Percentiles rank a stretch among this genome's conserved stretches.
Conservation (phyloP, 2,329 filamentous ascomycete genomes). For the Penicillium thymicola region DNA sequence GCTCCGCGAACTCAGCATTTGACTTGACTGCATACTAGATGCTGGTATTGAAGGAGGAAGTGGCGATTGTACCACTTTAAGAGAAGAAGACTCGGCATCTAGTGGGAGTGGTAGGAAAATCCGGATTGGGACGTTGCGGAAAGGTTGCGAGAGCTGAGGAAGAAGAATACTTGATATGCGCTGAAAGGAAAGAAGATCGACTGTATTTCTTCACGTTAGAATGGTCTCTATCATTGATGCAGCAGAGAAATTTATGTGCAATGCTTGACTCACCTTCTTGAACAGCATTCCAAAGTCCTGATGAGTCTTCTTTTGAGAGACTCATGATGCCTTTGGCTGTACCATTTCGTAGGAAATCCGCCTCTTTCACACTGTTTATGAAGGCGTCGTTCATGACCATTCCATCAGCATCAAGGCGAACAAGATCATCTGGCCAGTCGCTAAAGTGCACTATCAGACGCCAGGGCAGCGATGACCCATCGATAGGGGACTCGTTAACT, state of each 20-base stretch:
- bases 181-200: slow-evolving; percentile 70
- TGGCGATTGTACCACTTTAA: slow-evolving; percentile 73
- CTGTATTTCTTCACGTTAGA: slow-evolving; percentile 37
- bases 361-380: slow-evolving; percentile 71
- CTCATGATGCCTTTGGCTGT: slow-evolving; percentile 89
- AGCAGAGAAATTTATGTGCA: not conserved
- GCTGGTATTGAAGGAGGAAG: slow-evolving; percentile 52
- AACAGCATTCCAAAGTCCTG: slow-evolving; percentile 76
- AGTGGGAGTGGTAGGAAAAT: slow-evolving; percentile 75
- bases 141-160: slow-evolving; percentile 61
- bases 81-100: slow-evolving; percentile 44
- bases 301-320: slow-evolving; percentile 78
- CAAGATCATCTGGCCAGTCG: slow-evolving; percentile 56
- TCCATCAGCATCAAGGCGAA: slow-evolving; percentile 54
- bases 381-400: slow-evolving; percentile 62
- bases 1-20: slow-evolving; percentile 16
- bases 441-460: slow-evolving; percentile 60
- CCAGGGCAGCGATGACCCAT: slow-evolving; percentile 54
- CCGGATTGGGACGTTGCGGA: slow-evolving; percentile 82
- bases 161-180: slow-evolving; percentile 75
- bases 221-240: not conserved
- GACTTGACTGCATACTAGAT: slow-evolving; percentile 25
- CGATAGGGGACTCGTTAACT: slow-evolving; percentile 18
- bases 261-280: slow-evolving; percentile 57
- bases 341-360: slow-evolving; percentile 83